Evolutionary conservation across 805 yeast genomes (phyloP).

Genomic region (Nakazawaea laoshanensis): DNA sequence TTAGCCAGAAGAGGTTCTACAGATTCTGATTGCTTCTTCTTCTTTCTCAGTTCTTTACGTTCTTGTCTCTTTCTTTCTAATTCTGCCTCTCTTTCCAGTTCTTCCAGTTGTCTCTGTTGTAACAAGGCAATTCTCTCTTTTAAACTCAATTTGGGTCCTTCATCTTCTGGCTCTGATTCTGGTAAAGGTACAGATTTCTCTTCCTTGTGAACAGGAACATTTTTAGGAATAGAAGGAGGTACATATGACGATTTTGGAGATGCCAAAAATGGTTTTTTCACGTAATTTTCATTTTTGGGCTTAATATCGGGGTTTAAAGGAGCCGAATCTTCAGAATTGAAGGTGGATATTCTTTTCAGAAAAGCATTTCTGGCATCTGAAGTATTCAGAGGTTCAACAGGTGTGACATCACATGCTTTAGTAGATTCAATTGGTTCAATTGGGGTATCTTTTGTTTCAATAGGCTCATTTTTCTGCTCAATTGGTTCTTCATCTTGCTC

Average conservation of each 20-base stretch:
- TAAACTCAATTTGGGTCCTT: slow-evolving; percentile 69
- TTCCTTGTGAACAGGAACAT: slow-evolving; percentile 13
- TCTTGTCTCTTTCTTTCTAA: slow-evolving; percentile 37
- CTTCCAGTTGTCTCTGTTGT: slow-evolving; percentile 75
- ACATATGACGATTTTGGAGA: slow-evolving; percentile 52
- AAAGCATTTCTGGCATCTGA: slow-evolving; percentile 19
- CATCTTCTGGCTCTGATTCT: slow-evolving; percentile 32
- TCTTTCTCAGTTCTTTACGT: slow-evolving; percentile 34
- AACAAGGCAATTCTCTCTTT: slow-evolving; percentile 81
- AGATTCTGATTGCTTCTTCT: slow-evolving; percentile 8
- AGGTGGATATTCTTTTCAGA: slow-evolving; percentile 40
- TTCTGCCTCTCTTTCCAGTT: slow-evolving; percentile 64
- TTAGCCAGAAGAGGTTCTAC: neutral
- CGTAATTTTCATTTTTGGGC: slow-evolving; percentile 36
- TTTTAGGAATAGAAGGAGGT: slow-evolving; percentile 26
- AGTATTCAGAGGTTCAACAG: neutral
- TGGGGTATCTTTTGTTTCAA: slow-evolving; percentile 1
- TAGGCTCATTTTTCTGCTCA: neutral
- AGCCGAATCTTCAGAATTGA: slow-evolving; percentile 30
- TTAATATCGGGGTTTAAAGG: slow-evolving; percentile 31
- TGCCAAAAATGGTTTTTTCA: slow-evolving; percentile 47
- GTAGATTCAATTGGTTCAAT: neutral
- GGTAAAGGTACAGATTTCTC: slow-evolving; percentile 16
- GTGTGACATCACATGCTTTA: too few relatives aligned
- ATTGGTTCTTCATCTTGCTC: slow-evolving; percentile 2